These are phyloP conservation scores for Phytopythium ostracodes DNA, from an alignment of 352 stramenopile genomes.

Conservation along the genomic window DNA sequence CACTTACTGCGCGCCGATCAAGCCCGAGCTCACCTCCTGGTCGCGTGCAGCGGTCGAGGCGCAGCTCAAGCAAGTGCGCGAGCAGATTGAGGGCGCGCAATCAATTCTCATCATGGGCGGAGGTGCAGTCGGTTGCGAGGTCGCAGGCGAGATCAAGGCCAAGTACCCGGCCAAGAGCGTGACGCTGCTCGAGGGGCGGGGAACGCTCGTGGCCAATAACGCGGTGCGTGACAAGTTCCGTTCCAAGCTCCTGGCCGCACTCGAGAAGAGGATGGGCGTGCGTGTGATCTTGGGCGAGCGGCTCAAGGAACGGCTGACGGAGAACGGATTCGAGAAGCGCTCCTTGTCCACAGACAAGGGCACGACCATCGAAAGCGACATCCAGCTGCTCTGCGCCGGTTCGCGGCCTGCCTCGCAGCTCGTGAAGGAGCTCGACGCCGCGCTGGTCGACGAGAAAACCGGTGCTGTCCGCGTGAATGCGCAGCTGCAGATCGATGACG, in stretches of 20 bases:
- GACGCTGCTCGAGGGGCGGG: conserved; percentile 22
- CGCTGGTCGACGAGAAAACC: conserved; percentile 11
- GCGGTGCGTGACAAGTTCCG: conserved; percentile 19
- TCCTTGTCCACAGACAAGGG: conserved; percentile 24
- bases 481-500: conserved; percentile 24
- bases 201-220: conserved; percentile 18
- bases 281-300: conserved; percentile 24
- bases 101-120: conserved; percentile 27
- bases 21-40: conserved; percentile 15
- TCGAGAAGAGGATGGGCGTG: conserved; percentile 17
- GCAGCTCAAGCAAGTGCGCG: conserved; percentile 19
- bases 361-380: conserved; percentile 24
- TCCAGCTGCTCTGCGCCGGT: conserved; percentile 29
- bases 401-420: conserved; percentile 18
- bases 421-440: conserved; percentile 14
- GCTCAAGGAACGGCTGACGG: conserved; percentile 15
- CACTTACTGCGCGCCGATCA: conserved; percentile 26
- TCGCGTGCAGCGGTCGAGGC: conserved; percentile 18
- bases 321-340: conserved; percentile 19
- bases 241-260: conserved; percentile 7
- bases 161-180: conserved; percentile 29
- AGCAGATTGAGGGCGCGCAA: conserved; percentile 17
- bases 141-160: conserved; percentile 29
- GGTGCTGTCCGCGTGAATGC: conserved; percentile 25
- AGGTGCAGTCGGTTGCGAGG: conserved; percentile 27